Evolutionary conservation across 2,329 filamentous ascomycete species (phyloP).

Genomic region (Penicillium sp.): DNA sequence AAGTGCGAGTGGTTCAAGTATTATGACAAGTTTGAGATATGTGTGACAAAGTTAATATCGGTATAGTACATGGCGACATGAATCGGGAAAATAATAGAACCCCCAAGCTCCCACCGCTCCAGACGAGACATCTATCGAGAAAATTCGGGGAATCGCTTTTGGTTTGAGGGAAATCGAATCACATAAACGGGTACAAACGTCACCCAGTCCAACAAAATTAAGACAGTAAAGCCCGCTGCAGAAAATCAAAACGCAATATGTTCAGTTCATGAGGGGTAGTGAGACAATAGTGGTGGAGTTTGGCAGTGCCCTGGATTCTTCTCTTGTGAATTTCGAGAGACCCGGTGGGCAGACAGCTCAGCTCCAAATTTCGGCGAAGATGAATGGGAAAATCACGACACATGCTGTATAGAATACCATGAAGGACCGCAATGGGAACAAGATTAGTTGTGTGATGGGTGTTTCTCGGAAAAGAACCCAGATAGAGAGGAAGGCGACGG

Average conservation of each 20-base stretch:
- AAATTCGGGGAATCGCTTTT: constrained; percentile 3
- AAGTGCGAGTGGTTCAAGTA: not conserved
- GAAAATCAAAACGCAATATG: constrained; percentile 12
- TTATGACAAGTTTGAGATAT: not conserved
- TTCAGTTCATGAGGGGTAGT: constrained; percentile 16
- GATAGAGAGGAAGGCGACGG: constrained; percentile 84
- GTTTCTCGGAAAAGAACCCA: constrained; percentile 65
- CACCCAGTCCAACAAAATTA: not conserved
- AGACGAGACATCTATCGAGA: not conserved
- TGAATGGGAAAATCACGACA: constrained; percentile 79
- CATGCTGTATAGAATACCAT: constrained; percentile 79
- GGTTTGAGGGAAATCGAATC: constrained; percentile 18
- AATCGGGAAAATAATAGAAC: not conserved
- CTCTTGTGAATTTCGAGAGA: not conserved
- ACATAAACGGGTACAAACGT: constrained; percentile 13
- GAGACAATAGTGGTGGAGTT: not conserved
- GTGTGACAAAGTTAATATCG: not conserved
- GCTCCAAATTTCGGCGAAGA: constrained; percentile 67
- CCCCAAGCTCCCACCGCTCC: not conserved
- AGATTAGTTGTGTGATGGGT: constrained; percentile 61
- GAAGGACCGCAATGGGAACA: constrained; percentile 67
- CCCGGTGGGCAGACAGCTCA: constrained; percentile 23
- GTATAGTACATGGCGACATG: constrained; percentile 13
- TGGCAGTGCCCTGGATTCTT: not conserved
- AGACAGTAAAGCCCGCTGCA: constrained; percentile 8